Conservation (phyloP, 306 rosid genomes). For the Heteromeles arbutifolia region DNA sequence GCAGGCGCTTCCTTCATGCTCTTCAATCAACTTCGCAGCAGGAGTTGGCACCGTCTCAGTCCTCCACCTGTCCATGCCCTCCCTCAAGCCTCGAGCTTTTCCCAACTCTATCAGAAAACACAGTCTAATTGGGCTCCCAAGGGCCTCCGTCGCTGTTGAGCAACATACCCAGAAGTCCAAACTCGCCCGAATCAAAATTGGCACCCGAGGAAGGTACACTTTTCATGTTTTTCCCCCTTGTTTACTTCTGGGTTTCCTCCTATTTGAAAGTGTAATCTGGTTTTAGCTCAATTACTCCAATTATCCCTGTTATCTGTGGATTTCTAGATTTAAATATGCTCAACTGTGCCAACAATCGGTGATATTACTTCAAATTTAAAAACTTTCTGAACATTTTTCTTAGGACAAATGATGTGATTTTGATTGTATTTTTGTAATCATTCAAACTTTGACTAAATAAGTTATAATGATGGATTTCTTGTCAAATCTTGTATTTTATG, state of each 20-base stretch:
- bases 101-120: slow-evolving; percentile 21
- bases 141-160: slow-evolving; percentile 72
- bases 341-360: background rate
- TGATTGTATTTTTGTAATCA: background rate
- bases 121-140: slow-evolving; percentile 14
- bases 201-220: slow-evolving; percentile 86
- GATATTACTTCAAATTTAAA: background rate
- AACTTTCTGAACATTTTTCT: background rate
- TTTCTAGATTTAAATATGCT: background rate
- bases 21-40: slow-evolving; percentile 15
- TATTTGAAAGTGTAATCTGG: background rate
- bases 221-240: background rate
- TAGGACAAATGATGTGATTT: background rate
- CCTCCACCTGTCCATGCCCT: slow-evolving; percentile 33
- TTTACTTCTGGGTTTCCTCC: background rate
- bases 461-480: background rate
- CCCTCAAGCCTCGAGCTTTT: slow-evolving; percentile 31
- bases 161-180: slow-evolving; percentile 46
- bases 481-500: background rate
- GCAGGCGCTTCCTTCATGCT: slow-evolving; percentile 15
- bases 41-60: slow-evolving; percentile 28
- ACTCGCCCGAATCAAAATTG: slow-evolving; percentile 64
- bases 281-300: background rate
- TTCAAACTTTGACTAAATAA: background rate
- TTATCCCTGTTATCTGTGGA: background rate